Percentiles rank a stretch among this genome's conserved stretches.
Conservation (phyloP, 306 rosid genomes). For the Cotoneaster glaucophyllus region DNA sequence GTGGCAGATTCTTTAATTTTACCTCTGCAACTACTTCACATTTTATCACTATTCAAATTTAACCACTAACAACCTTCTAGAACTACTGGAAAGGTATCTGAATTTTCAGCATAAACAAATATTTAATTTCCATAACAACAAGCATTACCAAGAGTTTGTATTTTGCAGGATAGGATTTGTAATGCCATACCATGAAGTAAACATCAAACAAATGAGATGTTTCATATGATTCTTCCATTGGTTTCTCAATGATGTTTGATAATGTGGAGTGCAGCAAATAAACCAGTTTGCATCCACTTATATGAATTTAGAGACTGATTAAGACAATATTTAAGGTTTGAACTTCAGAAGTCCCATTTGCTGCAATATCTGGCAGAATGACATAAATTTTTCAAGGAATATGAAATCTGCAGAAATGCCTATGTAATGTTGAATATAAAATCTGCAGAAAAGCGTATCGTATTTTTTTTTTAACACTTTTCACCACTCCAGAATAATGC, state of each 20-base stretch:
- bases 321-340: neutral
- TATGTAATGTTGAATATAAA: no score
- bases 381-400: neutral
- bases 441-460: no score
- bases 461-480: no score
- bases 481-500: no score
- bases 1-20: neutral
- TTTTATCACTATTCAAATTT: neutral
- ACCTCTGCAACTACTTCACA: neutral
- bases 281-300: neutral
- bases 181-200: neutral
- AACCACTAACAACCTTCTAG: neutral
- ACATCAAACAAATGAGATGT: neutral
- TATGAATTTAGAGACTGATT: neutral
- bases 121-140: neutral
- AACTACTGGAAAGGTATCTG: neutral
- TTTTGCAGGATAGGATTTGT: neutral
- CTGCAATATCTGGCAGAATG: neutral
- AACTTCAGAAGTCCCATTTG: neutral
- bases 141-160: neutral
- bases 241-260: neutral
- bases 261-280: neutral
- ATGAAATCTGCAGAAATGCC: no score
- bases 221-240: neutral
- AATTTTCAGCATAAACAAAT: neutral